phyloP scores from a whole-genome alignment of 1,284 basidiomycete species.

The Serendipita sp. region DNA sequence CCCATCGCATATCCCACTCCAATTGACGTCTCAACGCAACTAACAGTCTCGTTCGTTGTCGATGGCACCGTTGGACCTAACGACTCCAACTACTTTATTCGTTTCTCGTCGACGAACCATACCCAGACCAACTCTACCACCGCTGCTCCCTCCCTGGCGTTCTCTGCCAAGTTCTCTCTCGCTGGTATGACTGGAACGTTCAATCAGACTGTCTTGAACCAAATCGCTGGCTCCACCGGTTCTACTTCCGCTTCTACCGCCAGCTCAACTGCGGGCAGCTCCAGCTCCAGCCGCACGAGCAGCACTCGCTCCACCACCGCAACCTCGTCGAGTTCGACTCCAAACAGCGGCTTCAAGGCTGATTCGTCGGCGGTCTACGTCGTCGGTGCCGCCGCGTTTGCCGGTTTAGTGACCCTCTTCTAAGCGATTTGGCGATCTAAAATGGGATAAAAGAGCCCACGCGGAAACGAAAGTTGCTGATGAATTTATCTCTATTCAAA shows the following conservation, averaged over 20 bases:
- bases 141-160: constrained; percentile 47
- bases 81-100: constrained; percentile 52
- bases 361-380: constrained; percentile 17
- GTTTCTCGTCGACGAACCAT: constrained; percentile 43
- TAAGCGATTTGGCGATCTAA: background rate
- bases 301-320: constrained; percentile 15
- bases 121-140: constrained; percentile 31
- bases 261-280: background rate
- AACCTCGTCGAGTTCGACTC: constrained; percentile 8
- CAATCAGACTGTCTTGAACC: constrained; percentile 33
- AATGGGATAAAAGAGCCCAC: no score
- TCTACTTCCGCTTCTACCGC: constrained; percentile 11
- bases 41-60: constrained; percentile 42
- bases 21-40: constrained; percentile 46
- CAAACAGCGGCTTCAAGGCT: constrained; percentile 10
- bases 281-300: constrained; percentile 10
- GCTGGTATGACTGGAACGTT: constrained; percentile 50
- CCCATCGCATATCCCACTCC: constrained; percentile 28
- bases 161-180: constrained; percentile 69
- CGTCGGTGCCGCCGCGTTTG: constrained; percentile 19
- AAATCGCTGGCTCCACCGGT: constrained; percentile 33
- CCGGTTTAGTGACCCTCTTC: constrained; percentile 20
- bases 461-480: no score
- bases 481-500: no score
- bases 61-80: constrained; percentile 48